A percentile compares a stretch with the other conserved stretches of the same genome.
Conservation (phyloP, 305 asterid species). For the Lippia alba region DNA sequence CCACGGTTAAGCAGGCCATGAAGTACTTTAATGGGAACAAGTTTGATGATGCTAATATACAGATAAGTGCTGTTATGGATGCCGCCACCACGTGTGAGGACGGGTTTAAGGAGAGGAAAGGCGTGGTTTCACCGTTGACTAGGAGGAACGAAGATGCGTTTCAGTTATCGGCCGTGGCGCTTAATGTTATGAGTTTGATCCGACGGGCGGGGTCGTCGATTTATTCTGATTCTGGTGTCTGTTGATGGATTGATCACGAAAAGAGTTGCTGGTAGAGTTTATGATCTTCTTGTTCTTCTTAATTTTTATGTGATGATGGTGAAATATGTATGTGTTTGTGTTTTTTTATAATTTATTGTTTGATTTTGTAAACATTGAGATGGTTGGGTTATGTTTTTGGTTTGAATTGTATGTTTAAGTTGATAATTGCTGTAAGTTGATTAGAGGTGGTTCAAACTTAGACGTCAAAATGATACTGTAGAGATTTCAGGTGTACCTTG, state of each 20-base stretch:
- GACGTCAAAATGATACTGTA: background rate
- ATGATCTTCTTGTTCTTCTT: no score
- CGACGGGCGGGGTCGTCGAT: slow-evolving; percentile 5
- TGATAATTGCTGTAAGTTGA: background rate
- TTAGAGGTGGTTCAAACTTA: background rate
- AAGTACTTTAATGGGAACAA: slow-evolving; percentile 33
- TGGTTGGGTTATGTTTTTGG: background rate
- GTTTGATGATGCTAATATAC: slow-evolving; percentile 59
- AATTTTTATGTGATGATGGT: no score
- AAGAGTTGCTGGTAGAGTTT: no score
- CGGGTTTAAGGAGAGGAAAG: slow-evolving; percentile 57
- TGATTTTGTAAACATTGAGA: background rate
- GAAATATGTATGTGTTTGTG: background rate
- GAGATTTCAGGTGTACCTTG: background rate
- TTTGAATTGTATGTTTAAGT: no score
- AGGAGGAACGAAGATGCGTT: slow-evolving; percentile 54
- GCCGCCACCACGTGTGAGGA: slow-evolving; percentile 74
- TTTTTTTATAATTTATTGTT: background rate
- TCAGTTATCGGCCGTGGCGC: slow-evolving; percentile 63
- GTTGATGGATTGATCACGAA: background rate
- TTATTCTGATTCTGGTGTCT: background rate
- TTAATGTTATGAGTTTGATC: slow-evolving; percentile 47
- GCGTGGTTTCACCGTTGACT: slow-evolving; percentile 62
- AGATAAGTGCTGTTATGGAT: slow-evolving; percentile 60
- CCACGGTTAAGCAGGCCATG: slow-evolving; percentile 56